phyloP scores from a whole-genome alignment of 2,329 filamentous ascomycete species.

The Phaeophleospora eucalypticola region DNA sequence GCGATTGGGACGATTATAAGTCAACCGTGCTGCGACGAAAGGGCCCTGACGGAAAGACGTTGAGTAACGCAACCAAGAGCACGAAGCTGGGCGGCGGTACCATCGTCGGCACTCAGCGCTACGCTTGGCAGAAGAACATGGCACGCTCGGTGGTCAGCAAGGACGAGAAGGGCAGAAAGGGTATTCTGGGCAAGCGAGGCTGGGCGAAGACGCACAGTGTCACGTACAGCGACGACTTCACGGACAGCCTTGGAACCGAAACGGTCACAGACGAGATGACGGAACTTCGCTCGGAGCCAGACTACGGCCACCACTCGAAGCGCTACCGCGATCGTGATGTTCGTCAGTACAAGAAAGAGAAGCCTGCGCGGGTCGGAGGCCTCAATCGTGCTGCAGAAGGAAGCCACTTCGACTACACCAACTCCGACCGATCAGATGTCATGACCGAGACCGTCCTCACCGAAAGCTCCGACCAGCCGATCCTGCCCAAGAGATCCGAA shows the following conservation, averaged over 20 bases:
- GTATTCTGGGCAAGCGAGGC: slow-evolving; percentile 34
- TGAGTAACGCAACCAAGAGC: slow-evolving; percentile 75
- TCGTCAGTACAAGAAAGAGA: slow-evolving; percentile 79
- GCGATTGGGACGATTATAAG: slow-evolving; percentile 99
- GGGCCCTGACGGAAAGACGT: slow-evolving; percentile 80
- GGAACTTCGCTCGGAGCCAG: slow-evolving; percentile 25
- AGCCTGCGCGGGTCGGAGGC: slow-evolving; percentile 79
- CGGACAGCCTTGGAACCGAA: slow-evolving; percentile 31
- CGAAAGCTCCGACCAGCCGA: slow-evolving; percentile 44
- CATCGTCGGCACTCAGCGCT: slow-evolving; percentile 63
- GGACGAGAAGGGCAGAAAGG: slow-evolving; percentile 43
- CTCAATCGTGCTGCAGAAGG: slow-evolving; percentile 80
- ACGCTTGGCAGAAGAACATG: slow-evolving; percentile 36
- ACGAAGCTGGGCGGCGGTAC: slow-evolving; percentile 82
- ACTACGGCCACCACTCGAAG: slow-evolving; percentile 39
- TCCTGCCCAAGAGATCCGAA: slow-evolving; percentile 21
- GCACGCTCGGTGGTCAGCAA: slow-evolving; percentile 40
- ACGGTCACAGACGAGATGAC: slow-evolving; percentile 32
- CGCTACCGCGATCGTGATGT: slow-evolving; percentile 61
- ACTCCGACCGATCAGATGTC: slow-evolving; percentile 60
- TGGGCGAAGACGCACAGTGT: slow-evolving; percentile 42
- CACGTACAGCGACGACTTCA: slow-evolving; percentile 41
- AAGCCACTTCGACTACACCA: slow-evolving; percentile 73
- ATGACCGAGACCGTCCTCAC: slow-evolving; percentile 39
- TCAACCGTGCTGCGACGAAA: slow-evolving; percentile 84